Evolutionary conservation across 225 moss, liverwort and hornwort species (phyloP).

Genomic region (Anthoceros angustus): DNA sequence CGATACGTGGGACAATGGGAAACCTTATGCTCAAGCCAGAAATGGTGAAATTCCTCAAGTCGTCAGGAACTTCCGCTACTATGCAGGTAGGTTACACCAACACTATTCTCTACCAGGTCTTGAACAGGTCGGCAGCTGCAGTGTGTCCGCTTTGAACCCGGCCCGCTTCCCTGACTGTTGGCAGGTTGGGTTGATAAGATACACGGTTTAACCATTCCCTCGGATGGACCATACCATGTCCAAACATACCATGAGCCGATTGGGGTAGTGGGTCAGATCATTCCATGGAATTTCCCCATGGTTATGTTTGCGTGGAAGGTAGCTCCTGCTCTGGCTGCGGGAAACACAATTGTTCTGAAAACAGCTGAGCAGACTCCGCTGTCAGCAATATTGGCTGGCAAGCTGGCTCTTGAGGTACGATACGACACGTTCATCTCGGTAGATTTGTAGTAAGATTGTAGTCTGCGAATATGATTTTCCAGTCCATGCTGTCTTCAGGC

Average conservation of each 20-base stretch:
- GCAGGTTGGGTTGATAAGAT: constrained; percentile 86
- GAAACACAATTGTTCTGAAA: constrained; percentile 67
- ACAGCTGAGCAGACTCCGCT: constrained; percentile 87
- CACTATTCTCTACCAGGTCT: background rate
- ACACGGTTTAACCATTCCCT: constrained; percentile 45
- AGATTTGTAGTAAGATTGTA: no score
- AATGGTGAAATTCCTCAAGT: constrained; percentile 36
- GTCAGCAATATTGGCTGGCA: constrained; percentile 61
- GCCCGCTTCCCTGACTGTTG: background rate
- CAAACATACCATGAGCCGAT: constrained; percentile 77
- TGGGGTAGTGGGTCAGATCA: constrained; percentile 78
- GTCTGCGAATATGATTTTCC: background rate
- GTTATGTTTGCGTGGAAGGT: constrained; percentile 80
- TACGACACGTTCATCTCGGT: background rate
- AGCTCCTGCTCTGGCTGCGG: constrained; percentile 72
- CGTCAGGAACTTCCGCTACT: constrained; percentile 45
- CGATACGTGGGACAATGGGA: constrained; percentile 64
- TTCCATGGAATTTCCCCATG: constrained; percentile 85
- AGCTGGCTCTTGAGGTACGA: constrained; percentile 49
- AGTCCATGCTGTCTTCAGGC: constrained; percentile 11
- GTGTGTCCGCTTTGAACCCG: background rate
- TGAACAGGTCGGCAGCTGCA: no score
- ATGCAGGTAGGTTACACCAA: constrained; percentile 13
- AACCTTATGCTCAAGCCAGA: constrained; percentile 55
- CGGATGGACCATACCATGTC: constrained; percentile 37